These are phyloP conservation scores for Trypanosoma conorhini DNA, from an alignment of 208 protist genomes.

Conservation along the genomic window DNA sequence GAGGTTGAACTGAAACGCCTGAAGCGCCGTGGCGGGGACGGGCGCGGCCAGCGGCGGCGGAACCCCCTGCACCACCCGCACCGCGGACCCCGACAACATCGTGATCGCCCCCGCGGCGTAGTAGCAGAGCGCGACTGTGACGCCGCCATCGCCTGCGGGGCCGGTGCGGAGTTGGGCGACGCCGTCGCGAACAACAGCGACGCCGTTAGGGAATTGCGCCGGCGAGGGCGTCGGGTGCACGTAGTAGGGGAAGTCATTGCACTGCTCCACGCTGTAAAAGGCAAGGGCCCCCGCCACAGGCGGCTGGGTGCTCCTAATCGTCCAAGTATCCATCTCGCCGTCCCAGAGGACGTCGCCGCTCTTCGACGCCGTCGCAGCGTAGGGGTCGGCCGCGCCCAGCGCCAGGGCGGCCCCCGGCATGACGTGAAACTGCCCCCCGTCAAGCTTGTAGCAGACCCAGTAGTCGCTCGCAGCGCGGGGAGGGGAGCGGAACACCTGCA, in stretches of 20 bases:
- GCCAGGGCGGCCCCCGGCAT: constrained; percentile 28
- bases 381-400: constrained; percentile 41
- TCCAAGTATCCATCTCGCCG: constrained; percentile 72
- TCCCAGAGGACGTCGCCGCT: constrained; percentile 32
- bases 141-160: background rate
- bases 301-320: constrained; percentile 36
- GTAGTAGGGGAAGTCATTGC: constrained; percentile 80
- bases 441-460: constrained; percentile 89
- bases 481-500: constrained; percentile 44
- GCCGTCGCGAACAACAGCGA: constrained; percentile 14
- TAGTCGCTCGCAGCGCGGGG: constrained; percentile 26
- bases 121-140: constrained; percentile 63
- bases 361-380: constrained; percentile 40
- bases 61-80: constrained; percentile 46
- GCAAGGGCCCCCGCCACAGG: constrained; percentile 35
- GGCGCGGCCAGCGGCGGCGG: constrained; percentile 36
- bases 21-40: constrained; percentile 30
- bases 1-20: constrained; percentile 44
- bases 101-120: constrained; percentile 29
- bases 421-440: constrained; percentile 79
- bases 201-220: constrained; percentile 20
- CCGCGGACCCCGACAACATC: constrained; percentile 37
- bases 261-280: constrained; percentile 75
- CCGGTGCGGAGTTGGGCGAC: constrained; percentile 20
- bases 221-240: constrained; percentile 7